Percentiles rank a stretch among this genome's conserved stretches.
These are phyloP conservation scores for Trametes coccinea DNA, from an alignment of 768 basidiomycete genomes.

Conservation along the genomic window DNA sequence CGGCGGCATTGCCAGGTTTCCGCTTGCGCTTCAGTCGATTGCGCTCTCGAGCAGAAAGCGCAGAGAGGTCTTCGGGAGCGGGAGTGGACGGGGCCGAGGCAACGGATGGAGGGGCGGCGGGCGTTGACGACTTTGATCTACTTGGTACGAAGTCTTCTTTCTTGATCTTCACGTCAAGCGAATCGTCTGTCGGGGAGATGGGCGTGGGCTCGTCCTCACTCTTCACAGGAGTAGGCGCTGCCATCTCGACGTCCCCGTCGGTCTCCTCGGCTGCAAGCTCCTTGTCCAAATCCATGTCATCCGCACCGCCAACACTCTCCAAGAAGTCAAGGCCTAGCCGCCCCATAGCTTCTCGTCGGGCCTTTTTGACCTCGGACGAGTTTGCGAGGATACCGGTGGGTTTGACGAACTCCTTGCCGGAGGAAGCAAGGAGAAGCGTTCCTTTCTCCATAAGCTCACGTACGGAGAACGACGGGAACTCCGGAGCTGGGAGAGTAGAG, in stretches of 20 bases:
- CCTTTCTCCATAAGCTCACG: slow-evolving; percentile 74
- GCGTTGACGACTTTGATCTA: slow-evolving; percentile 47
- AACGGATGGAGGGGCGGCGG: slow-evolving; percentile 34
- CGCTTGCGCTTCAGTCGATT: slow-evolving; percentile 95
- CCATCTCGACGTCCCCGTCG: slow-evolving; percentile 43
- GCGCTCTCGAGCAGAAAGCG: slow-evolving; percentile 87
- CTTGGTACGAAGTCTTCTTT: slow-evolving; percentile 38
- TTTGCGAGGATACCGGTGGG: slow-evolving; percentile 71
- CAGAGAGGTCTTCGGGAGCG: slow-evolving; percentile 56
- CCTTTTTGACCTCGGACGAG: slow-evolving; percentile 79
- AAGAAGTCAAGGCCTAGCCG: slow-evolving; percentile 87
- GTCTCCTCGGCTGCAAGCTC: slow-evolving; percentile 67
- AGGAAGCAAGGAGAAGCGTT: slow-evolving; percentile 82
- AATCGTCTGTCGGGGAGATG: slow-evolving; percentile 48
- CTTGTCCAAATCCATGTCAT: slow-evolving; percentile 85
- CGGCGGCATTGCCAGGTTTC: slow-evolving; percentile 81
- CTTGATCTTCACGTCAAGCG: slow-evolving; percentile 31
- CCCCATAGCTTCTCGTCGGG: slow-evolving; percentile 86
- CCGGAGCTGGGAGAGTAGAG: slow-evolving; percentile 41
- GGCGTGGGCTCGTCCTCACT: slow-evolving; percentile 39
- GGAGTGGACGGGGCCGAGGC: slow-evolving; percentile 22
- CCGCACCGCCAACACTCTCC: slow-evolving; percentile 64
- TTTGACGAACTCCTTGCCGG: slow-evolving; percentile 88
- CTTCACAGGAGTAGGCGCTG: slow-evolving; percentile 30
- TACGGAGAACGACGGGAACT: slow-evolving; percentile 77